Base-by-base conservation (phyloP, 2,329 filamentous ascomycete species). In the Penicillium thymicola region DNA sequence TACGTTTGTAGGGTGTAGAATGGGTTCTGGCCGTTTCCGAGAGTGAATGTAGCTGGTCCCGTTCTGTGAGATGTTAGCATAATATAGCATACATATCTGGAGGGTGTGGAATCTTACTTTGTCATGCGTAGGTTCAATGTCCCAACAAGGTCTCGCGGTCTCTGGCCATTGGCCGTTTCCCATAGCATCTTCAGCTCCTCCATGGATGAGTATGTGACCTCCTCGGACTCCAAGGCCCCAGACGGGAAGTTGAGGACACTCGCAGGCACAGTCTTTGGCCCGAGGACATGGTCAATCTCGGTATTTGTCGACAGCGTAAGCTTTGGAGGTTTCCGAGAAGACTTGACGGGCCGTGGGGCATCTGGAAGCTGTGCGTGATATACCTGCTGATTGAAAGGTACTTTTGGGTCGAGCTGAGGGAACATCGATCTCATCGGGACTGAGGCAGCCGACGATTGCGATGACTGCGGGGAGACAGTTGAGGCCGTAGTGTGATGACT, bases 1-100 rank as follows among this genome's bases (percentile, higher is more conserved):
- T 72, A 75, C 2, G 76, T 77, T 44, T 75, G 69, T 47, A 80
- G 65, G 0, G 72, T 77, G 58, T 80, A 80, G 58, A 79, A 77
- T 16, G 76, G 72, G n/a, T 72, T 56, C 30, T 71, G 67, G 3
- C 72, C 67, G 21, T 74, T 71, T 8, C 77, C 76, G 54, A 80
- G 76, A 6, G 70, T 68, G 58, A 79, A 79, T 14, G 70, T 78
- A 23, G 75, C 73, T 21, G 72, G 65, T 28, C 76, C 71, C 7
- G 68, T 72, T 51, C 76, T 51, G 18, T 9, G 14, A 27, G 4
- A 51, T 44, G 58, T 70, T 30, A 71, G 62, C 43, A 52, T 48
- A 45, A 5, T 4, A 6, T 2, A 38, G 2, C 44, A 43, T 32
- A 18, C 11, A 46, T 21, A 37, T n/a, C 4, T 38, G 2, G 40